Evolutionary conservation across 768 basidiomycete genomes (phyloP), one percentile per base, ranked within the genome.

Genomic region (Tephrocybe rancida): DNA sequence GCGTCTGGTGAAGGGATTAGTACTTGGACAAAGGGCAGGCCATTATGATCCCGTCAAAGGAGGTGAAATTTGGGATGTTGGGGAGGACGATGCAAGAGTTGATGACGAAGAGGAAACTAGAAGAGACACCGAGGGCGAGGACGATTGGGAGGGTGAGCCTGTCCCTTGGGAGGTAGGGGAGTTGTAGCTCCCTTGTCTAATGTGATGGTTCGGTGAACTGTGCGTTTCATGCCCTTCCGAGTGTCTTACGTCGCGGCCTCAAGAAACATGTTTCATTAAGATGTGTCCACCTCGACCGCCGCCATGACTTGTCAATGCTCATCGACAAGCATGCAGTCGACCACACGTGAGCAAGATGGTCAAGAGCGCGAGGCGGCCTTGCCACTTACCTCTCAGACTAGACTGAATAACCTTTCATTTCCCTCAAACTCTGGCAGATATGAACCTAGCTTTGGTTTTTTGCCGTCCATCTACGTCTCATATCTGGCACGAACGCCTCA

Each of bases 111-210:
- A 64, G 38, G 63, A 64, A 32, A 53, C 43, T 9, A 56, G 54
- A 41, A 64, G 66, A 67, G 61, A 70, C 37, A 64, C 62, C 21
- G 81, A 78, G 44, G 75, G 68, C 26, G 84, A 82, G 61, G 80
- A 81, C 38, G 86, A 87, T 57, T 92, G 90, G 90, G 90, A 91
- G 69, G 84, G 87, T 30, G 90, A 91, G 67, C 86, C 87, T 32
- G 79, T 91, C 30, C 86, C 90, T 55, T 92, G 90, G 90, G 88
- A 88, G 69, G 76, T 83, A 8, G 90, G 84, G 48, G 90, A 90
- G 61, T 61, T 92, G 68, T 91, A 79, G 66, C 41, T 8, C 37
- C 19, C 26, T 30, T 30, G 21, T 21, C 16, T n/a, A 29, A 32
- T 43, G 48, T 42, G 29, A 41, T 35, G 10, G 19, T 47, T 48